These are phyloP conservation scores for Boletus tylopilopsis DNA, from an alignment of 768 basidiomycete species.

Conservation along the genomic window DNA sequence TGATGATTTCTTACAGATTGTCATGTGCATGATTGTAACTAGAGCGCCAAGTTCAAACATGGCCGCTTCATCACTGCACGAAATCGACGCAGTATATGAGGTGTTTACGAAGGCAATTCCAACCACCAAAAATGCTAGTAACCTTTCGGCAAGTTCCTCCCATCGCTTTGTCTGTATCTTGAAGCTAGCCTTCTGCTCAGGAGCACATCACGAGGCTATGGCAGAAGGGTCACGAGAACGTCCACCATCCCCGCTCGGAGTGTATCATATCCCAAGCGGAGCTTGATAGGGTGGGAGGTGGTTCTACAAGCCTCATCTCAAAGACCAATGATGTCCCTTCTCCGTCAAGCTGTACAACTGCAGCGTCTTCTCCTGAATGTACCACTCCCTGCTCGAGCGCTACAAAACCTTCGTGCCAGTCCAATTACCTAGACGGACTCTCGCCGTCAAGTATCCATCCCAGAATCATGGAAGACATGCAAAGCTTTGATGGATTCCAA, in stretches of 20 bases:
- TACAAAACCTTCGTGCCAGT: background rate
- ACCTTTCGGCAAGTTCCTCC: conserved; percentile 37
- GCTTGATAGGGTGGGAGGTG: conserved; percentile 50
- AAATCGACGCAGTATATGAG: conserved; percentile 41
- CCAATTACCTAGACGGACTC: conserved; percentile 6
- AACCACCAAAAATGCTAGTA: conserved; percentile 42
- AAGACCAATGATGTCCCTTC: conserved; percentile 3
- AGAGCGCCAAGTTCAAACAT: conserved; percentile 47
- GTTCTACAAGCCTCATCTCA: conserved; percentile 47
- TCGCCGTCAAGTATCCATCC: conserved; percentile 22
- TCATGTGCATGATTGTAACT: conserved; percentile 54
- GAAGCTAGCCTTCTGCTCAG: conserved; percentile 22
- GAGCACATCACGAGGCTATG: conserved; percentile 39
- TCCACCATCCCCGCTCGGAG: conserved; percentile 28
- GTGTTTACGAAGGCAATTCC: conserved; percentile 48
- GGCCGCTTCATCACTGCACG: conserved; percentile 43
- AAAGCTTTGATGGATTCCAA: conserved; percentile 37
- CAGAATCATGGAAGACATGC: conserved; percentile 51
- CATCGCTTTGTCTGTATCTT: background rate
- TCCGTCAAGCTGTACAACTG: conserved; percentile 3
- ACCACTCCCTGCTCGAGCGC: conserved; percentile 15
- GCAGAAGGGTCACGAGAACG: conserved; percentile 41
- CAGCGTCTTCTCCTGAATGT: conserved; percentile 9
- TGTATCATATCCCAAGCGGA: conserved; percentile 39
- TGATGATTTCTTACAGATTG: conserved; percentile 39